Evolutionary conservation across 2,329 filamentous ascomycete species (phyloP).

Genomic region (Boeremia lycopersici): DNA sequence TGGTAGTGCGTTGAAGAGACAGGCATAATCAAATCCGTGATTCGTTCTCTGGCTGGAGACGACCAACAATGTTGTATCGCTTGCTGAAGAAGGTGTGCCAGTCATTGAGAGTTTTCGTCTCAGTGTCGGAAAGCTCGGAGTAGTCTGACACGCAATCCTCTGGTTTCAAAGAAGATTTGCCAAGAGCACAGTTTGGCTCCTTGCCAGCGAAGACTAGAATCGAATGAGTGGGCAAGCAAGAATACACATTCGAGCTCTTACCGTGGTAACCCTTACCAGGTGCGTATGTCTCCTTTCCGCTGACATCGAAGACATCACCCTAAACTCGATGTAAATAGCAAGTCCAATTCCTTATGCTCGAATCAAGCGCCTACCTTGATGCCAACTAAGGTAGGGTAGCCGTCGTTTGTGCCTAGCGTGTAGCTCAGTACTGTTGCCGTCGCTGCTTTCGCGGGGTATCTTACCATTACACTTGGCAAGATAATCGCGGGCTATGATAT

Average conservation of each 20-base stretch:
- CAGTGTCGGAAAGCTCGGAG: constrained; percentile 80
- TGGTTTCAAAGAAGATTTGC: constrained; percentile 80
- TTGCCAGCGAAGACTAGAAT: constrained; percentile 87
- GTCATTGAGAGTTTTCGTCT: constrained; percentile 83
- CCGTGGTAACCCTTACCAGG: constrained; percentile 84
- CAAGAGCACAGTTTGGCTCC: constrained; percentile 91
- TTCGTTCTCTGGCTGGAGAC: constrained; percentile 31
- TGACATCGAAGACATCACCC: constrained; percentile 95
- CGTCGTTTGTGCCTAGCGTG: constrained; percentile 65
- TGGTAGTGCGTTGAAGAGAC: not conserved
- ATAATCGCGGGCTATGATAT: constrained; percentile 80
- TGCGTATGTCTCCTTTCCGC: constrained; percentile 83
- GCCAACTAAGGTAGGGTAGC: constrained; percentile 63
- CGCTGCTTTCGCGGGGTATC: constrained; percentile 34
- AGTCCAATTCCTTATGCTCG: not conserved
- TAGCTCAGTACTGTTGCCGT: constrained; percentile 1
- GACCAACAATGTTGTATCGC: constrained; percentile 87
- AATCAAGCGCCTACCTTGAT: constrained; percentile 56
- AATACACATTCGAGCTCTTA: constrained; percentile 54
- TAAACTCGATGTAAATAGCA: constrained; percentile 46
- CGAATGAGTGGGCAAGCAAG: not conserved
- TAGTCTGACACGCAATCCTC: constrained; percentile 84
- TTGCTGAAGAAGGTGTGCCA: constrained; percentile 98
- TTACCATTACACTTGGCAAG: constrained; percentile 83
- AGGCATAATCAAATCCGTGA: constrained; percentile 21